Base-by-base conservation (phyloP, 345 rosid genomes). In the Lenwebbia sp. region DNA sequence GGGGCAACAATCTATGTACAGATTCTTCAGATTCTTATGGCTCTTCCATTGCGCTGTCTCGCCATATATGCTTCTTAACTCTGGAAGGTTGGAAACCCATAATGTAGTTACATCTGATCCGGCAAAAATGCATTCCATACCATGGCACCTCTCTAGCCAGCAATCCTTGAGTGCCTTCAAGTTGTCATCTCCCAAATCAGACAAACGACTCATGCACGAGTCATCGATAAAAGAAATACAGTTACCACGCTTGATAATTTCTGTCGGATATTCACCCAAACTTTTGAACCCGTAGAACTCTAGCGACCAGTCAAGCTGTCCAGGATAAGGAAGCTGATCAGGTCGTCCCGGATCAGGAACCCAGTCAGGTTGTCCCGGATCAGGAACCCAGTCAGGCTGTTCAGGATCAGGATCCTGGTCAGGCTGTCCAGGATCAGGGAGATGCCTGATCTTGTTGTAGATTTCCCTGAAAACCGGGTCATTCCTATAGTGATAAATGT, bases 1-100 rank as follows among this genome's bases (percentile, higher is more conserved):
- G 10, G 93, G 94, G 74, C 95, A 93, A 83, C 89, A 91, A 40
- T 92, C 94, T 8, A 94, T 26, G 85, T 82, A 76, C 90, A 94
- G 88, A 3, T 70, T 70, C 83, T 86, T 92, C 56, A 94, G 91
- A 62, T 88, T 91, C 82, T 53, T 62, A 1, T 89, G 87, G 89
- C 81, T 84, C 57, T 1, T 28, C 57, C 60, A 82, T 40, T 55
- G 50, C 75, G 87, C 12, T 47, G 78, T 88, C 28, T 52, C 88
- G 4, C 57, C 82, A 83, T 74, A 83, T 83, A 94, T 82, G 30
- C 88, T 87, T 83, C 74, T 85, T 82, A 93, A 41, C 2, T 75
- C 81, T 6, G 86, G 91, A 81, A 93, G 91, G 84, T 87, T 93
- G 75, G 92, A 89, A 37, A 90, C 86, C 82, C 90, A 91, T 33